Conservation (phyloP, 1,139 yeast genomes). For the Geotrichum reessii region DNA sequence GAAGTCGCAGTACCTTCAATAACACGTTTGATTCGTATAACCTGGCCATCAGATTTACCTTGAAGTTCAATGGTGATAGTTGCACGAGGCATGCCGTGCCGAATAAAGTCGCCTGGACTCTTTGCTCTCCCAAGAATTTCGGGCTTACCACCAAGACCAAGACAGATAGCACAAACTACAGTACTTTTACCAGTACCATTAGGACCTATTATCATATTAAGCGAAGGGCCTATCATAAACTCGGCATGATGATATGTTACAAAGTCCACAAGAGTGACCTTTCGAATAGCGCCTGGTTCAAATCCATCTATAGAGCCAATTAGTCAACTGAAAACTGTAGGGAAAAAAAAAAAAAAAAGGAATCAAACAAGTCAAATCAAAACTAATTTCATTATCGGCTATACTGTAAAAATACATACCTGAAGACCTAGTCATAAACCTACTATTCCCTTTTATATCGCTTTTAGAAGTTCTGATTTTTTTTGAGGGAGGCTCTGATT, state of each 20-base stretch:
- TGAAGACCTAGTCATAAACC: not conserved
- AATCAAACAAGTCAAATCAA: not conserved
- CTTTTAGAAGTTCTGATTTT: not conserved
- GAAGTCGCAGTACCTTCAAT: constrained; percentile 39
- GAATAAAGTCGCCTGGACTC: constrained; percentile 63
- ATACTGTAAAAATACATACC: not conserved
- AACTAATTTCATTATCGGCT: not conserved
- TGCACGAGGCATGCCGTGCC: constrained; percentile 57
- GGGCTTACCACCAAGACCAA: constrained; percentile 81
- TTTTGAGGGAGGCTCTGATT: not conserved
- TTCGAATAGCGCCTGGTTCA: constrained; percentile 61
- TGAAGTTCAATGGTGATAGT: constrained; percentile 62
- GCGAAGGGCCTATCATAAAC: constrained; percentile 71
- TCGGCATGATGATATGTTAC: constrained; percentile 78
- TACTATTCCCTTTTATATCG: not conserved
- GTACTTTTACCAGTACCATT: constrained; percentile 97
- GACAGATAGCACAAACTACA: constrained; percentile 85
- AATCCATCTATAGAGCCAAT: constrained; percentile 21
- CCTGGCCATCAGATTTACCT: constrained; percentile 36
- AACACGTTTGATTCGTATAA: constrained; percentile 43
- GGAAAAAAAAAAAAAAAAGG: too few relatives aligned
- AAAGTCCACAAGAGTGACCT: constrained; percentile 64
- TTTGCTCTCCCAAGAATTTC: constrained; percentile 76
- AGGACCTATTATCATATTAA: constrained; percentile 94
- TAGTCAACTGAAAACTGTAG: not conserved